Evolutionary conservation across 2,329 filamentous ascomycete genomes (phyloP), one percentile per base, ranked within the genome.

Genomic region (Aspergillus pseudonomiae): DNA sequence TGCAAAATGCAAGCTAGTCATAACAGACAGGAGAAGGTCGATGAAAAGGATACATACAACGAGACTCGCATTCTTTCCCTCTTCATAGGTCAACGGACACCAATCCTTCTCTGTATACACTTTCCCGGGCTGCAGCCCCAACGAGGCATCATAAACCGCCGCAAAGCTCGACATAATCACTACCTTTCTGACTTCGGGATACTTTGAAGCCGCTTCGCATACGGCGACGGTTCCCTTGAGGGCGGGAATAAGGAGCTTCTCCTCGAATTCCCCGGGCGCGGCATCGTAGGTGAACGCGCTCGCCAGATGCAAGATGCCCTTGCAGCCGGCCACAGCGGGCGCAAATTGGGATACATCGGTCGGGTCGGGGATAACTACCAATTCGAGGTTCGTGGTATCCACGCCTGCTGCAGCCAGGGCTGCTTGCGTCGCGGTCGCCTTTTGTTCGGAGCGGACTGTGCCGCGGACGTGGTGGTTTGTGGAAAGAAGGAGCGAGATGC

Each of bases 271-370:
- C 0, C 66, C 67, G 0, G 68, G 68, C 0, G 6, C 36, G 0
- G 69, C 69, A 39, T 73, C 65, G 46, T 74, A 75, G 24, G 41
- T 74, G 19, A 76, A 75, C 3, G 74, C 72, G 48, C 71, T 71
- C 2, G 73, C 73, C 6, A 75, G 61, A 56, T 75, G 73, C 16
- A 75, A 58, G 19, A 70, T 60, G 10, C 66, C 63, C 48, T 68
- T 61, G 30, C 70, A 71, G 21, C 57, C 66, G 2, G 62, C 28
- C 2, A 70, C 34, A 12, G 56, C 59, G 2, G 61, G 59, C 5
- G 59, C 32, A 24, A 66, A 60, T 12, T 55, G 4, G 54, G 59
- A 3, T 52, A 34, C 7, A 62, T 60, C n/a, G 12, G 68, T 71
- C 9, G 67, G 68, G 45, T 71, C 68, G 1, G 61, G 24, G 1